phyloP scores from a whole-genome alignment of 1,284 basidiomycete genomes.

The Bjerkandera adusta region DNA sequence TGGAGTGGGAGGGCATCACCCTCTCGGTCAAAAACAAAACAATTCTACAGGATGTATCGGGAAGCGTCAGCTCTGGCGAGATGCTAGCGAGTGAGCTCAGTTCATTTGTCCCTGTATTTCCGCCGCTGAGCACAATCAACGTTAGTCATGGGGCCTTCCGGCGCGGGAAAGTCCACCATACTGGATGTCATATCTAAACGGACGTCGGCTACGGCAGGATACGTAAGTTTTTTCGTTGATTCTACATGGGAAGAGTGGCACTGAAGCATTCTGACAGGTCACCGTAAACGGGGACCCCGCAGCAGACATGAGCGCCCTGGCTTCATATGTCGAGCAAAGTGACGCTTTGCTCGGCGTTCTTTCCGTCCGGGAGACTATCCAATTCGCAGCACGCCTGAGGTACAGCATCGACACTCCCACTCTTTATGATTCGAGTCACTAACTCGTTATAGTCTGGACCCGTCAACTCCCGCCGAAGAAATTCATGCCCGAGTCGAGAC shows the following conservation, averaged over 20 bases:
- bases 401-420: constrained; percentile 22
- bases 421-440: background rate
- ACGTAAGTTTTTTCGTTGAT: constrained; percentile 24
- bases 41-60: constrained; percentile 35
- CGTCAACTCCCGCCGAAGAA: constrained; percentile 33
- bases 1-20: constrained; percentile 11
- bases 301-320: constrained; percentile 24
- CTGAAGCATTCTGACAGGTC: constrained; percentile 10
- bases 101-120: constrained; percentile 3
- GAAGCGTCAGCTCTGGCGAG: constrained; percentile 38
- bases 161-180: constrained; percentile 44
- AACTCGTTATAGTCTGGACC: constrained; percentile 39
- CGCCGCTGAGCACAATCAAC: background rate
- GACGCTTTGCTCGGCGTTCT: constrained; percentile 60
- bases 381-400: constrained; percentile 58
- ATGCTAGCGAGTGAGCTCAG: constrained; percentile 33
- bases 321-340: constrained; percentile 60
- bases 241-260: background rate
- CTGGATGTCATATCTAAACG: constrained; percentile 45
- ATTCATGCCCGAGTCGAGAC: constrained; percentile 52
- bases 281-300: constrained; percentile 17
- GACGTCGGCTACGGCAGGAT: constrained; percentile 30
- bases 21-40: constrained; percentile 3
- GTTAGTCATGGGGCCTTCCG: constrained; percentile 49
- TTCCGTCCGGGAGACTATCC: constrained; percentile 62